These are phyloP conservation scores for Croton laevigatus DNA, from an alignment of 441 rosid species.

Conservation along the genomic window DNA sequence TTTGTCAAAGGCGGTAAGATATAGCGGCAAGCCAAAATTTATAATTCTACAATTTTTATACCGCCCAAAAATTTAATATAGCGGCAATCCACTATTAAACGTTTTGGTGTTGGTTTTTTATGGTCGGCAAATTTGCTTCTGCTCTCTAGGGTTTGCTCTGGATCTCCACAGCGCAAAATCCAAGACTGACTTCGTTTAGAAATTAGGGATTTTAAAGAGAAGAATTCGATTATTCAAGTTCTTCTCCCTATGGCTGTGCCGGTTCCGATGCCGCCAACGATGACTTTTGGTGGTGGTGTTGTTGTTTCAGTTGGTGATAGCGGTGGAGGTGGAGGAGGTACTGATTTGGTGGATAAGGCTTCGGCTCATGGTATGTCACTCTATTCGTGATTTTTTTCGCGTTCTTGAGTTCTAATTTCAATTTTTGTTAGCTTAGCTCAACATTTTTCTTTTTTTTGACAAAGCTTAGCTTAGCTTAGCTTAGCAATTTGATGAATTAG, in stretches of 20 bases:
- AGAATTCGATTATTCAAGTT: slow-evolving; percentile 55
- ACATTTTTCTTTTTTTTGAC: too few relatives aligned
- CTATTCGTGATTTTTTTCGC: too few relatives aligned
- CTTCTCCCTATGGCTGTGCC: slow-evolving; percentile 62
- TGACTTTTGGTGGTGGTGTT: background rate
- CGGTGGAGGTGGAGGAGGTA: slow-evolving; percentile 24
- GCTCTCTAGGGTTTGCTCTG: slow-evolving; percentile 81
- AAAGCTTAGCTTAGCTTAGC: too few relatives aligned
- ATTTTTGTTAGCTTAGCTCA: too few relatives aligned
- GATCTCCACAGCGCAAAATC: slow-evolving; percentile 44
- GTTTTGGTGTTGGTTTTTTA: slow-evolving; percentile 26
- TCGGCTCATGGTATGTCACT: too few relatives aligned
- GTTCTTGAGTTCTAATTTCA: too few relatives aligned
- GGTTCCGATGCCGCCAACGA: background rate
- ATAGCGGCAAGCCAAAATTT: too few relatives aligned
- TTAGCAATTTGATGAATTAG: too few relatives aligned
- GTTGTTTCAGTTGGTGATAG: slow-evolving; percentile 23
- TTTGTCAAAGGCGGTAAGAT: too few relatives aligned
- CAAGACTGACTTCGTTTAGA: slow-evolving; percentile 53
- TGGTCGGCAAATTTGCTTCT: slow-evolving; percentile 88
- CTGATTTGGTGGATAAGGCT: slow-evolving; percentile 43
- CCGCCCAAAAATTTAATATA: too few relatives aligned
- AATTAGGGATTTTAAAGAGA: slow-evolving; percentile 42
- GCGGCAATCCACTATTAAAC: too few relatives aligned
- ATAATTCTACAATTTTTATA: too few relatives aligned